Evolutionary conservation across 257 asterid species (phyloP).

Genomic region (Perilla frutescens): DNA sequence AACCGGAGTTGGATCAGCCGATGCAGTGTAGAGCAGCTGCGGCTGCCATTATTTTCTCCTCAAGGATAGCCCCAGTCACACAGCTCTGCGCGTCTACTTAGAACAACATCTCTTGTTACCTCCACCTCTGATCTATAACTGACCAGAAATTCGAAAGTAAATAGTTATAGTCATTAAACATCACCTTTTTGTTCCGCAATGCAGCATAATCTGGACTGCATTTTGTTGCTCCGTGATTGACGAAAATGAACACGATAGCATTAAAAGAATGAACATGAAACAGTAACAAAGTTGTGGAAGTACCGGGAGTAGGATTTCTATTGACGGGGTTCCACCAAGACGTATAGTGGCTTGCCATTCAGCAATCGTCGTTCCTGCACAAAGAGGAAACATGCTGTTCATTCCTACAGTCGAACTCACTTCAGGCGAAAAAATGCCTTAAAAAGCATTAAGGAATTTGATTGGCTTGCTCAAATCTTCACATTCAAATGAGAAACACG

Average conservation of each 20-base stretch:
- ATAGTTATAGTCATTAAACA: background rate
- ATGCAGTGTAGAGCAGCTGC: background rate
- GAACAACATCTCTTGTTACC: conserved; percentile 14
- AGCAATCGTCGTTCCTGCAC: conserved; percentile 62
- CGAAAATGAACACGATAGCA: background rate
- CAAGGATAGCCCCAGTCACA: conserved; percentile 17
- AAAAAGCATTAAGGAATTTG: background rate
- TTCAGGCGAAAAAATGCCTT: no score
- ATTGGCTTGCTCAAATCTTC: background rate
- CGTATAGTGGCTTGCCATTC: conserved; percentile 74
- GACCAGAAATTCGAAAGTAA: background rate
- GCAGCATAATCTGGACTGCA: background rate
- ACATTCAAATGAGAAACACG: background rate
- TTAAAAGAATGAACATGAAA: background rate
- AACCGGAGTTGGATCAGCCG: background rate
- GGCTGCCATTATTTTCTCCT: background rate
- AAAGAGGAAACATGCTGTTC: background rate
- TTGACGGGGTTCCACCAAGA: conserved; percentile 84
- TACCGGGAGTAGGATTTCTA: conserved; percentile 44
- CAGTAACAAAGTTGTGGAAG: background rate
- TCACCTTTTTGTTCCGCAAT: background rate
- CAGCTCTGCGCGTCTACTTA: background rate
- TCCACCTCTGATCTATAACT: conserved; percentile 5
- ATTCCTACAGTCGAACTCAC: background rate
- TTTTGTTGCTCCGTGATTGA: background rate